These are phyloP conservation scores for Exserohilum rostratum DNA, from an alignment of 2,329 filamentous ascomycete genomes.

Conservation along the genomic window DNA sequence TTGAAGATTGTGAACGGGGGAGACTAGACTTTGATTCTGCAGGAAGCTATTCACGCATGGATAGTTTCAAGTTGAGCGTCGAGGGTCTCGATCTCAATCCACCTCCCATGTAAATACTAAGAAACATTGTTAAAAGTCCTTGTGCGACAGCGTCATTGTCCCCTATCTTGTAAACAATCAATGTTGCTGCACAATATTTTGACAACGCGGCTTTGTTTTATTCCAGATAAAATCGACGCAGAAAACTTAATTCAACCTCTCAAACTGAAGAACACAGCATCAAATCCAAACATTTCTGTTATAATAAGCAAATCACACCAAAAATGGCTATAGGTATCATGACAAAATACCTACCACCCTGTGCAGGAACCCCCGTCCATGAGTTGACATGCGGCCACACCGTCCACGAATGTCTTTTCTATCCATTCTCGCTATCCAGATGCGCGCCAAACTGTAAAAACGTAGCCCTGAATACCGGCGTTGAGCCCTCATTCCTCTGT, in stretches of 20 bases:
- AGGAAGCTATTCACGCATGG: slow-evolving; percentile 81
- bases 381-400: slow-evolving; percentile 1
- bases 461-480: neutral
- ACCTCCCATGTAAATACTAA: slow-evolving; percentile 52
- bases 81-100: slow-evolving; percentile 65
- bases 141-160: neutral
- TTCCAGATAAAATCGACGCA: neutral
- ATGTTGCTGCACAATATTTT: neutral
- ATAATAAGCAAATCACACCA: neutral
- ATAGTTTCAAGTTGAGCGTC: slow-evolving; percentile 65
- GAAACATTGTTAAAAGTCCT: neutral
- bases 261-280: too few species aligned
- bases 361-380: neutral
- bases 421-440: neutral
- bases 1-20: slow-evolving; percentile 85
- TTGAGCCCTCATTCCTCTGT: slow-evolving; percentile 3
- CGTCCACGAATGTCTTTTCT: neutral
- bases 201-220: neutral
- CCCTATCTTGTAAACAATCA: neutral
- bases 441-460: slow-evolving; percentile 7
- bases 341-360: neutral
- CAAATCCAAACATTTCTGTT: too few species aligned
- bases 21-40: slow-evolving; percentile 82
- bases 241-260: neutral
- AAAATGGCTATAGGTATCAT: neutral